These are phyloP conservation scores for Termitomyces sp. DNA, from an alignment of 768 basidiomycete species.

Conservation along the genomic window DNA sequence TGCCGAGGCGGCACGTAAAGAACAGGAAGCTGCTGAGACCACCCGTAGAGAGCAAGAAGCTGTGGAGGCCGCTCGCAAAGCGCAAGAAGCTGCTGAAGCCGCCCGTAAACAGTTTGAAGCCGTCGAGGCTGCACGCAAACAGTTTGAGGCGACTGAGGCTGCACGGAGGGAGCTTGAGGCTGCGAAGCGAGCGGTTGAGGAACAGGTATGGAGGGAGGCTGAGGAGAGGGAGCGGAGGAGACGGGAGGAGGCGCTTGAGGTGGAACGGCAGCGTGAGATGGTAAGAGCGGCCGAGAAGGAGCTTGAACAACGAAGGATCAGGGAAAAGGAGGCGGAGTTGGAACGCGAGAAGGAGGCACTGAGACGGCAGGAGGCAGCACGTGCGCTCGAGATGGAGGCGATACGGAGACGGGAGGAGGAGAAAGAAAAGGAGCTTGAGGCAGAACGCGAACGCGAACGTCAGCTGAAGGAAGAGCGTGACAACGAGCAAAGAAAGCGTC, in stretches of 20 bases:
- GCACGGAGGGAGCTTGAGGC: constrained; percentile 1
- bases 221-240: constrained; percentile 14
- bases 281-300: constrained; percentile 13
- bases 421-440: constrained; percentile 14
- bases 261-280: constrained; percentile 10
- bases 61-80: background rate
- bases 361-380: constrained; percentile 11
- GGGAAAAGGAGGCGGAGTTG: constrained; percentile 8
- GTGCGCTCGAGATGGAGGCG: constrained; percentile 4
- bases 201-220: background rate
- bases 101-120: background rate
- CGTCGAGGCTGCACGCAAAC: background rate
- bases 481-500: constrained; percentile 9
- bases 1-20: constrained; percentile 1
- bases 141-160: constrained; percentile 1
- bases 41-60: background rate
- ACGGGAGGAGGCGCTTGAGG: constrained; percentile 7
- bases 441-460: constrained; percentile 20
- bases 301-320: constrained; percentile 13
- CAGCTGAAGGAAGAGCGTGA: constrained; percentile 7
- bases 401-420: constrained; percentile 6
- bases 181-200: constrained; percentile 7
- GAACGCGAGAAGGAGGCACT: constrained; percentile 22
- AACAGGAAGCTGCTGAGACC: constrained; percentile 1
- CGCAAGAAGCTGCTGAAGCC: background rate